Conservation (phyloP, 164 flowering plant species). For the Houttuynia cordata region DNA sequence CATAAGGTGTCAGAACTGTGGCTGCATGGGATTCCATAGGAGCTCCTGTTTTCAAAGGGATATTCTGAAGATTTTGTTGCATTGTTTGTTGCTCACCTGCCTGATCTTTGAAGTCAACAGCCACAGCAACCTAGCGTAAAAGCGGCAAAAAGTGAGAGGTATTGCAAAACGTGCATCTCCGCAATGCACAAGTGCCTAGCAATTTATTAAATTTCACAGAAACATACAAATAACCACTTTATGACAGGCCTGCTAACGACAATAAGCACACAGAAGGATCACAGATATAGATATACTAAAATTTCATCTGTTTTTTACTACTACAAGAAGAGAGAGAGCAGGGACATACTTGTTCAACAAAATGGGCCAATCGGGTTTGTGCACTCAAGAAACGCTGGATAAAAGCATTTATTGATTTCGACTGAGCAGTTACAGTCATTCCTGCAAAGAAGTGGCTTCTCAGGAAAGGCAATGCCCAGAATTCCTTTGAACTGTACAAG, state of each 20-base stretch:
- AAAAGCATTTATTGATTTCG: conserved; percentile 79
- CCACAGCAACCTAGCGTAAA: conserved; percentile 55
- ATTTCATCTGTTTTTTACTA: background rate
- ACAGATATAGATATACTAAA: no score
- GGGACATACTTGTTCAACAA: conserved; percentile 70
- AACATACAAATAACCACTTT: no score
- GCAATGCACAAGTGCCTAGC: no score
- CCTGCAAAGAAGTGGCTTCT: conserved; percentile 87
- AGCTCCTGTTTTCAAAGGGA: conserved; percentile 81
- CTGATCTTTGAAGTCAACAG: conserved; percentile 87
- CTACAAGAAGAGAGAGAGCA: background rate
- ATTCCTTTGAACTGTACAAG: conserved; percentile 48
- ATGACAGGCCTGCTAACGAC: no score
- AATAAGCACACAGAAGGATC: no score
- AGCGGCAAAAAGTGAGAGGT: background rate
- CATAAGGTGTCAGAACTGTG: conserved; percentile 69
- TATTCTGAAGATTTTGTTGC: conserved; percentile 93
- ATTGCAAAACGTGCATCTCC: background rate
- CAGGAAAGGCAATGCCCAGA: conserved; percentile 86
- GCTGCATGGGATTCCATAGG: conserved; percentile 98
- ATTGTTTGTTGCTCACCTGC: conserved; percentile 88
- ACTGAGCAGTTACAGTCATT: conserved; percentile 56
- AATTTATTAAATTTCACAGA: no score
- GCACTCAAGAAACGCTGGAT: conserved; percentile 86
- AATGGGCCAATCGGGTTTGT: conserved; percentile 72